Percentiles rank a stretch among this genome's conserved stretches.
Evolutionary conservation across 2,329 filamentous ascomycete species (phyloP).

Genomic region (Colletotrichum echinochloae): DNA sequence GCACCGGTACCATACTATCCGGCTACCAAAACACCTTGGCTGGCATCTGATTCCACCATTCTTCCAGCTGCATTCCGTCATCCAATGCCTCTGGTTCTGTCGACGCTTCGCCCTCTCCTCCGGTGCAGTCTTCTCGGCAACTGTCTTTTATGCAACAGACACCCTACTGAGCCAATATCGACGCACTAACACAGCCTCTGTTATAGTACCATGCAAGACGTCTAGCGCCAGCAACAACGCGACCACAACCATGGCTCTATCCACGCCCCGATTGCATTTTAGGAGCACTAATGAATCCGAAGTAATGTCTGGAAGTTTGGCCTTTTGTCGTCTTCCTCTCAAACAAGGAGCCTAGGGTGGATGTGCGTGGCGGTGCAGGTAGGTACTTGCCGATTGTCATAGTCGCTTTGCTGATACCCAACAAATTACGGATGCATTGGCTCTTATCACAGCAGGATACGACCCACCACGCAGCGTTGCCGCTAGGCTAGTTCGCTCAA

Average conservation of each 20-base stretch:
- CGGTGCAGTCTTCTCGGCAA: background rate
- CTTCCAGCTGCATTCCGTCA: constrained; percentile 35
- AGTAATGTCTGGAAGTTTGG: background rate
- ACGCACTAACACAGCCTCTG: constrained; percentile 3
- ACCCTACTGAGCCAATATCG: constrained; percentile 11
- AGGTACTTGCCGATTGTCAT: constrained; percentile 13
- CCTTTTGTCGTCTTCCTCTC: constrained; percentile 17
- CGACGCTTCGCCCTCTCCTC: background rate
- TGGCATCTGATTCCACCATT: constrained; percentile 30
- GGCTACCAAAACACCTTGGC: constrained; percentile 34
- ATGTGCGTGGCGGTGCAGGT: constrained; percentile 14
- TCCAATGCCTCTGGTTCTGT: constrained; percentile 26
- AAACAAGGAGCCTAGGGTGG: background rate
- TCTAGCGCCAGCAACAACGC: constrained; percentile 6
- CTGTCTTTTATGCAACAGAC: constrained; percentile 11
- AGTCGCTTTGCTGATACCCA: constrained; percentile 7
- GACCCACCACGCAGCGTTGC: constrained; percentile 21
- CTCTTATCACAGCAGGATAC: constrained; percentile 9
- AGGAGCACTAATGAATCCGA: constrained; percentile 16
- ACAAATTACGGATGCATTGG: constrained; percentile 14
- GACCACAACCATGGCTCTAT: background rate
- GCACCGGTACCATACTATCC: constrained; percentile 21
- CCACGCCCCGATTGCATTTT: background rate
- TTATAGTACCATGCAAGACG: constrained; percentile 2
- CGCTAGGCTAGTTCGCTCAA: constrained; percentile 7